Conservation (phyloP, 345 rosid genomes). For the Populus ilicifolia region DNA sequence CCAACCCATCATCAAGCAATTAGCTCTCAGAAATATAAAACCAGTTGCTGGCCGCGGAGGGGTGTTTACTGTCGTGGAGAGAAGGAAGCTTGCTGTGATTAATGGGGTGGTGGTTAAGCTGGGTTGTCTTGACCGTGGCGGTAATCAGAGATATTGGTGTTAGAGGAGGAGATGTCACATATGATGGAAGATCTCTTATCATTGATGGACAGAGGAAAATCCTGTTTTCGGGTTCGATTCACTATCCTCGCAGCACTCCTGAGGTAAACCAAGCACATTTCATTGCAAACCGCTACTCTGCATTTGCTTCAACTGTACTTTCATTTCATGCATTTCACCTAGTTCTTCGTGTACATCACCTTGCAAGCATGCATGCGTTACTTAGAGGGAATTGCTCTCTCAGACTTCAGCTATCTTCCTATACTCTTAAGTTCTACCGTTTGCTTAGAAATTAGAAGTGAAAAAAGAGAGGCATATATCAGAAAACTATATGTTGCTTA, state of each 20-base stretch:
- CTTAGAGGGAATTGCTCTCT: no score
- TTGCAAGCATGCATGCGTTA: no score
- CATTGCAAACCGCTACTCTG: not conserved
- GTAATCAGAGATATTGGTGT: not conserved
- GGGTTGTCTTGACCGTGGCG: not conserved
- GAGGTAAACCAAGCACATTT: constrained; percentile 4
- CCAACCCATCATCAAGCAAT: not conserved
- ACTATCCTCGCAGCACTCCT: constrained; percentile 30
- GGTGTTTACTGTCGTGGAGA: not conserved
- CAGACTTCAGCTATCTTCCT: no score
- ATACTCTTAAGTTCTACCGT: no score
- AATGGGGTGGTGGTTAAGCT: not conserved
- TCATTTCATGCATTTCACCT: not conserved
- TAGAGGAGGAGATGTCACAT: constrained; percentile 5
- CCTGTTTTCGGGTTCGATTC: constrained; percentile 29
- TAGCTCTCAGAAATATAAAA: not conserved
- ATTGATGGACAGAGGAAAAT: constrained; percentile 20
- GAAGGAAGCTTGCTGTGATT: not conserved
- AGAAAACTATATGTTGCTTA: no score
- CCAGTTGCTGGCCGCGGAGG: no score
- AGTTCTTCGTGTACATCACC: no score
- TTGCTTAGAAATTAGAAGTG: no score
- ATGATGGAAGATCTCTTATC: constrained; percentile 25
- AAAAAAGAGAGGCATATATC: no score
- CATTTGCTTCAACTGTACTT: not conserved